phyloP scores from a whole-genome alignment of 331 rosid species.

The Rosa hybrid region DNA sequence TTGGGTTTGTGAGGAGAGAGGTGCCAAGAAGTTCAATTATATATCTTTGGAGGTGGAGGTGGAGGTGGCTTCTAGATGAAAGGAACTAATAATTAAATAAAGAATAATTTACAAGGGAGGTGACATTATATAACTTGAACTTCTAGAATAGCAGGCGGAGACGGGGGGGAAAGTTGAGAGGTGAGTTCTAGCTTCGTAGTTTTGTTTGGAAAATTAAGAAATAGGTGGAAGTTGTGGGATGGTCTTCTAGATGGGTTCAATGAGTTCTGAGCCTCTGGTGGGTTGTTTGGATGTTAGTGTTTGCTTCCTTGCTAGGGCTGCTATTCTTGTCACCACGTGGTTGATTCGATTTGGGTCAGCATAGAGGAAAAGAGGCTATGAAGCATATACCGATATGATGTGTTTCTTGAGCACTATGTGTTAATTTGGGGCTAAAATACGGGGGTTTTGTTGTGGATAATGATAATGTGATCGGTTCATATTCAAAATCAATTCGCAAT shows the following conservation, averaged over 20 bases:
- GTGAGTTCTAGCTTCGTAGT: neutral
- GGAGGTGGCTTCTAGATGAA: conserved; percentile 36
- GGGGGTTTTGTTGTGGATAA: neutral
- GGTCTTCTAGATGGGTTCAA: conserved; percentile 21
- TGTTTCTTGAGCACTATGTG: neutral
- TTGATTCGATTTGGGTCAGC: neutral
- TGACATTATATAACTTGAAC: neutral
- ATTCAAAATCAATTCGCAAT: too few relatives aligned
- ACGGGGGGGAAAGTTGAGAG: neutral
- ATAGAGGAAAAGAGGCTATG: neutral
- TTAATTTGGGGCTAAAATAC: neutral
- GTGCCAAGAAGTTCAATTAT: neutral
- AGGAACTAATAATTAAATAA: neutral
- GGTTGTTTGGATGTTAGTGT: neutral
- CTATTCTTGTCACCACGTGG: conserved; percentile 8
- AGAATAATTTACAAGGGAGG: neutral
- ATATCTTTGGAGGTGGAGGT: neutral
- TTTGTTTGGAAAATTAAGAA: neutral
- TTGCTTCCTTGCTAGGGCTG: conserved; percentile 5
- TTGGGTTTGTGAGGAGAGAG: neutral
- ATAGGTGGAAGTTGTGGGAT: neutral
- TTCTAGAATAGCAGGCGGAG: conserved; percentile 43
- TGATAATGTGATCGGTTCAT: neutral
- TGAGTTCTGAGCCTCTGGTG: neutral
- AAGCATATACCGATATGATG: neutral